Evolutionary conservation across 2,329 filamentous ascomycete species (phyloP).

Genomic region (Aspergillus fijiensis): DNA sequence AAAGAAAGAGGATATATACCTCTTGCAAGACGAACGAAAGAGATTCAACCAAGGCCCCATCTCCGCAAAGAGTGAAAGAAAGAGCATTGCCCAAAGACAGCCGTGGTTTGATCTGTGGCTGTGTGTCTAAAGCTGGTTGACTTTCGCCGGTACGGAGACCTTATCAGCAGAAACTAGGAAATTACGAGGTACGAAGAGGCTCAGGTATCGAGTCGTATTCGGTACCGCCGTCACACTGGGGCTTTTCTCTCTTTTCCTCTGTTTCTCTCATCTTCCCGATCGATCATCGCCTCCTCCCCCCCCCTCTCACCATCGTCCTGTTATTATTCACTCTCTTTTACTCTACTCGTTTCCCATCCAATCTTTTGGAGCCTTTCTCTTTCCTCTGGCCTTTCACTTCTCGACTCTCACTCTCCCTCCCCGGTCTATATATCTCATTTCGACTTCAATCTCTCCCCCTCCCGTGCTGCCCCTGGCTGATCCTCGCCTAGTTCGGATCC

Average conservation of each 20-base stretch:
- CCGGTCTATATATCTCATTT: not conserved
- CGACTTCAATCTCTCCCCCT: not conserved
- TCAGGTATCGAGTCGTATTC: conserved; percentile 7
- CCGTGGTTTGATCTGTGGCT: conserved; percentile 5
- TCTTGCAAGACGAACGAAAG: not conserved
- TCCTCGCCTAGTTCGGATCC: not conserved
- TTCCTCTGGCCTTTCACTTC: not conserved
- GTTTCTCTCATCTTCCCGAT: conserved; percentile 10
- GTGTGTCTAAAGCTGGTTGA: not conserved
- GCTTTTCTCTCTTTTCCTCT: conserved; percentile 5
- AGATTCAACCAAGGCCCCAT: not conserved
- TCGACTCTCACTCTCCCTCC: not conserved
- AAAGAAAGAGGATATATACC: not conserved
- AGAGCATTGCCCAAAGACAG: not conserved
- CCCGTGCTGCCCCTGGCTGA: not conserved
- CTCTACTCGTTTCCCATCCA: not conserved
- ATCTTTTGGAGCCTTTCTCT: not conserved
- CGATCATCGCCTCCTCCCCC: conserved; percentile 5
- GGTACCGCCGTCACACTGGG: conserved; percentile 8
- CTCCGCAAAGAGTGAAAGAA: not conserved
- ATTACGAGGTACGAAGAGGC: not conserved
- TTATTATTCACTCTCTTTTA: conserved; percentile 1
- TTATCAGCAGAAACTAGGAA: not conserved
- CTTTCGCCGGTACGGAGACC: not conserved
- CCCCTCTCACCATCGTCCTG: conserved; percentile 5